phyloP scores from a whole-genome alignment of 805 yeast species.

The Ogataea methylovora region DNA sequence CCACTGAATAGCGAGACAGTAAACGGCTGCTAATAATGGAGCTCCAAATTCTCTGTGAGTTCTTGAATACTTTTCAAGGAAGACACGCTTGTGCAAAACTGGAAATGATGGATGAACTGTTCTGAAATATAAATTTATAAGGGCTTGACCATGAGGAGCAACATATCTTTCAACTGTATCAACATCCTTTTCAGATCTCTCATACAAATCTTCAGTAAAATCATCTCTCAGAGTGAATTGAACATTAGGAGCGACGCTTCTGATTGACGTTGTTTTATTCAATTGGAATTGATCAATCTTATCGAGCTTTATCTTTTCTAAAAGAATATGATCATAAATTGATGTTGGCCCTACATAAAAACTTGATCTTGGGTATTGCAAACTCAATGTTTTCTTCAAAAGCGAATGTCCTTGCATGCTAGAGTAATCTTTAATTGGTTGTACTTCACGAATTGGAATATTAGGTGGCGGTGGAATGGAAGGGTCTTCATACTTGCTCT shows the following conservation, averaged over 20 bases:
- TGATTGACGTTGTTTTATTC: slow-evolving; percentile 53
- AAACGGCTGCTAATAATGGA: slow-evolving; percentile 85
- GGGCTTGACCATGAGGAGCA: slow-evolving; percentile 85
- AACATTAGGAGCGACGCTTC: slow-evolving; percentile 72
- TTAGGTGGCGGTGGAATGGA: slow-evolving; percentile 29
- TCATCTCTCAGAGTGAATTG: slow-evolving; percentile 80
- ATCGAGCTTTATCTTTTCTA: slow-evolving; percentile 56
- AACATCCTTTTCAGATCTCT: slow-evolving; percentile 64
- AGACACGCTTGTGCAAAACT: slow-evolving; percentile 82
- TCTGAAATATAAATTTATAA: slow-evolving; percentile 75
- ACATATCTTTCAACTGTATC: slow-evolving; percentile 80
- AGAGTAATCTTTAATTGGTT: slow-evolving; percentile 64
- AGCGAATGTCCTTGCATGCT: slow-evolving; percentile 55
- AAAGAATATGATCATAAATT: slow-evolving; percentile 63
- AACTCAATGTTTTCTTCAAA: slow-evolving; percentile 59
- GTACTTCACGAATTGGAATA: slow-evolving; percentile 39
- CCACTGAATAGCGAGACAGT: slow-evolving; percentile 84
- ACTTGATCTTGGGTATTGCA: slow-evolving; percentile 86
- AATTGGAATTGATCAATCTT: slow-evolving; percentile 78
- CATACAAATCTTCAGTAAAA: slow-evolving; percentile 60
- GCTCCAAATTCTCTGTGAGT: slow-evolving; percentile 91
- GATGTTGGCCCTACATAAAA: slow-evolving; percentile 88
- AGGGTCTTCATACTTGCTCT: slow-evolving; percentile 26
- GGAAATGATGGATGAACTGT: slow-evolving; percentile 91
- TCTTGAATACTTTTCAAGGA: slow-evolving; percentile 81